Percentiles rank a stretch among this genome's conserved stretches.
Conservation (phyloP, 352 stramenopile genomes). For the Globisporangium spiculum region DNA sequence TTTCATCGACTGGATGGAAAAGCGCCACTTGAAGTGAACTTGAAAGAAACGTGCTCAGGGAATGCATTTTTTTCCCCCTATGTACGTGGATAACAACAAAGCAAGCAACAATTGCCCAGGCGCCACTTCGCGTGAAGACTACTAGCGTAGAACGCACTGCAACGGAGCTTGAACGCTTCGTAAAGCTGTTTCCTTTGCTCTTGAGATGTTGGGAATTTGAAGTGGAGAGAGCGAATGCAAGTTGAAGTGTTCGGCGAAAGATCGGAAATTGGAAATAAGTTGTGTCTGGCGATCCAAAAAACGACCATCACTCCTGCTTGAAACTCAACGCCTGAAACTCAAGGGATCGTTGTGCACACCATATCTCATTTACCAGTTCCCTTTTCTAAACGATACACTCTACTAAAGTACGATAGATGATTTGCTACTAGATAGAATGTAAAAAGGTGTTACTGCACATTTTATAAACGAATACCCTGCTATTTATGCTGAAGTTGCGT, state of each 20-base stretch:
- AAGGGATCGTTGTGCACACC: neutral
- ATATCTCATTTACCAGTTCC: neutral
- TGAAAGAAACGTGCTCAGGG: neutral
- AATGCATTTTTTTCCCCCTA: neutral
- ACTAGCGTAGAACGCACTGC: no score
- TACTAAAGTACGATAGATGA: neutral
- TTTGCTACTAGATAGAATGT: neutral
- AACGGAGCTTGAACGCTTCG: neutral
- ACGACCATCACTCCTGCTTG: constrained; percentile 1
- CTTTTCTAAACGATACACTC: neutral
- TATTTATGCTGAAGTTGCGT: neutral
- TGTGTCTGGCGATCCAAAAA: neutral
- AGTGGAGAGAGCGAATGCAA: neutral
- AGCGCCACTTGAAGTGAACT: neutral
- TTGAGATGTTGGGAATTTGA: neutral
- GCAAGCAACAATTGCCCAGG: neutral
- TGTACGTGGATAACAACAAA: neutral
- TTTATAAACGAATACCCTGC: neutral
- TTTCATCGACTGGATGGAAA: neutral
- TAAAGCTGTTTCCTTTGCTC: no score
- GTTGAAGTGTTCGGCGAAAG: neutral
- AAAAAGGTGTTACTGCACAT: neutral
- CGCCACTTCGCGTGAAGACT: neutral
- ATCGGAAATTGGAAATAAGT: neutral
- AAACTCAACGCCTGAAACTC: neutral